Percentiles rank a stretch among this genome's conserved stretches.
These are phyloP conservation scores for Candolleomyces efflorescens DNA, from an alignment of 768 basidiomycete genomes.

Conservation along the genomic window DNA sequence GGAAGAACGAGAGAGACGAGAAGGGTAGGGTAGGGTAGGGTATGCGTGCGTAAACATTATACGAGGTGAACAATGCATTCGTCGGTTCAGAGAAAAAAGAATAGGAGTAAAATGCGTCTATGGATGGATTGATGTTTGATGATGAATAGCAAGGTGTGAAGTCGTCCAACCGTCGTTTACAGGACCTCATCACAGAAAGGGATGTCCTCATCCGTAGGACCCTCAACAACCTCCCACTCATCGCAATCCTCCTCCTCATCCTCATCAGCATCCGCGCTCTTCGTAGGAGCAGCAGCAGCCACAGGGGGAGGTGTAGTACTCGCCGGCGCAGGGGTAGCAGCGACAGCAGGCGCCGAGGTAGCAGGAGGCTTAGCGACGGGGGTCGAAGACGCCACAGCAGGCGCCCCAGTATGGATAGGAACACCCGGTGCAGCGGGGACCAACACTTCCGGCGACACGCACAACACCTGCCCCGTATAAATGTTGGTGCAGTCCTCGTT, in stretches of 20 bases:
- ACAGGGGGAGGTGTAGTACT: slow-evolving; percentile 1
- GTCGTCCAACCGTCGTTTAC: background rate
- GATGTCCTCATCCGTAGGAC: slow-evolving; percentile 35
- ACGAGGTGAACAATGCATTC: no score
- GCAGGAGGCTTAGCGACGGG: background rate
- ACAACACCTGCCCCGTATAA: slow-evolving; percentile 75
- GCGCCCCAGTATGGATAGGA: slow-evolving; percentile 16
- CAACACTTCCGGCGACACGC: slow-evolving; percentile 35
- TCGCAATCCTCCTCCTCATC: slow-evolving; percentile 13
- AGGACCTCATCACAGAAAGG: slow-evolving; percentile 50
- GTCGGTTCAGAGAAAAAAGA: no score
- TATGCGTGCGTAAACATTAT: no score
- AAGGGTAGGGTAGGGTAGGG: no score
- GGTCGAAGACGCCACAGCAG: slow-evolving; percentile 12
- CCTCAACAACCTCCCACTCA: slow-evolving; percentile 15
- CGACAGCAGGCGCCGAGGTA: background rate
- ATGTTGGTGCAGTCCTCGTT: slow-evolving; percentile 54
- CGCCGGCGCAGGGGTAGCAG: background rate
- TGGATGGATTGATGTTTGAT: no score
- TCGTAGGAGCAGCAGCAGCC: slow-evolving; percentile 1
- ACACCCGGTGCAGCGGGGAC: slow-evolving; percentile 39
- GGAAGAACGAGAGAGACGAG: no score
- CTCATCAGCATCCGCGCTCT: slow-evolving; percentile 3
- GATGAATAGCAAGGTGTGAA: no score
- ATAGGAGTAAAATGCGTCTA: no score